Conservation (phyloP, 1,284 basidiomycete species). For the Phylloporus sp. region DNA sequence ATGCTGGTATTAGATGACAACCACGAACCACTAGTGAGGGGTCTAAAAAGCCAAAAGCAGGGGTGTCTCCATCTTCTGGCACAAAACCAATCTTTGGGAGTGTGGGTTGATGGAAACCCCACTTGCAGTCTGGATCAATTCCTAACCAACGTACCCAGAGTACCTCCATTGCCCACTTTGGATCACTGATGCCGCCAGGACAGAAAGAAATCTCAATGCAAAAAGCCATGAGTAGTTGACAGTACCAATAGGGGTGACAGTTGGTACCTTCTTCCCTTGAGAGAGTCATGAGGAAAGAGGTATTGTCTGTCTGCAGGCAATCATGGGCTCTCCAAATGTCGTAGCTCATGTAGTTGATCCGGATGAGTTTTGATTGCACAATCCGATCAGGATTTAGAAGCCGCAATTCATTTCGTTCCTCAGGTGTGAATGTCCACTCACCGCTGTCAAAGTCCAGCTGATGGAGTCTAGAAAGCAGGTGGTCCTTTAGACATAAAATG, state of each 20-base stretch:
- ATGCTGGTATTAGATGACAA: constrained; percentile 11
- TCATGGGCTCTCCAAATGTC: neutral
- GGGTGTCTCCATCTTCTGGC: neutral
- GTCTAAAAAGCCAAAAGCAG: constrained; percentile 11
- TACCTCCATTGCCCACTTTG: constrained; percentile 8
- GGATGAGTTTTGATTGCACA: neutral
- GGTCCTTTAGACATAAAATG: neutral
- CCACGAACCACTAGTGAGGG: constrained; percentile 1
- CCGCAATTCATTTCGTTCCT: neutral
- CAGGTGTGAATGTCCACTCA: neutral
- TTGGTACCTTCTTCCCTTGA: neutral
- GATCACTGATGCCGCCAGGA: neutral
- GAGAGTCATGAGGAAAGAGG: neutral
- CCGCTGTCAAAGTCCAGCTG: neutral
- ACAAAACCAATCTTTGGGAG: constrained; percentile 1
- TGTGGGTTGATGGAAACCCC: neutral
- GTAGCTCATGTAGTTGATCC: neutral
- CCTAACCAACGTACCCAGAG: constrained; percentile 21
- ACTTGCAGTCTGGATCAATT: neutral
- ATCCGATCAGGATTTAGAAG: neutral
- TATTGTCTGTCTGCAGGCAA: neutral
- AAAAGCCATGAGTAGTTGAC: neutral
- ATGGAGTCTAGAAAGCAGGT: neutral
- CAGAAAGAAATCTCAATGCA: neutral
- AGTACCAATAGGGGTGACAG: neutral